Evolutionary conservation across 177 flowering plant species (phyloP).

Genomic region (Telopea speciosissima): DNA sequence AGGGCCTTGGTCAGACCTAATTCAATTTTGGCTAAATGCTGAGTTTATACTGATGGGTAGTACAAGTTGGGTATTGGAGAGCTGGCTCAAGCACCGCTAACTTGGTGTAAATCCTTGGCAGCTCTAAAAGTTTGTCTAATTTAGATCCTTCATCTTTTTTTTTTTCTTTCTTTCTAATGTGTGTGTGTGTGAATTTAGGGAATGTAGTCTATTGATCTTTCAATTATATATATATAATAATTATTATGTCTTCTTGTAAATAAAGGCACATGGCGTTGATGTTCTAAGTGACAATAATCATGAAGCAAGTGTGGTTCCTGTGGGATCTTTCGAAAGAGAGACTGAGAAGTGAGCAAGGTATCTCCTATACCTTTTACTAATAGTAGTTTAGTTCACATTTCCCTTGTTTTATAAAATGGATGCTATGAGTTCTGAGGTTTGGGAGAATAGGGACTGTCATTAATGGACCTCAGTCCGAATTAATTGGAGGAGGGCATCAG

Average conservation of each 20-base stretch:
- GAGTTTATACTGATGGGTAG: neutral
- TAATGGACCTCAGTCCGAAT: neutral
- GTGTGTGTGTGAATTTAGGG: neutral
- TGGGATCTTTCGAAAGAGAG: slow-evolving; percentile 39
- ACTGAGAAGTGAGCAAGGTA: slow-evolving; percentile 40
- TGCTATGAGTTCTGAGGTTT: neutral
- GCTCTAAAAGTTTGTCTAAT: neutral
- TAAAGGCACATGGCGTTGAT: slow-evolving; percentile 38
- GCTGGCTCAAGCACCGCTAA: no score
- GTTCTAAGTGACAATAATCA: slow-evolving; percentile 28
- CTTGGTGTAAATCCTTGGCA: neutral
- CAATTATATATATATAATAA: neutral
- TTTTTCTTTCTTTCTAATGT: no score
- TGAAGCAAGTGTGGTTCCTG: slow-evolving; percentile 41
- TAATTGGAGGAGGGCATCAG: no score
- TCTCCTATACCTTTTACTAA: neutral
- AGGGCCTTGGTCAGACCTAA: neutral
- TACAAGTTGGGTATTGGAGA: neutral
- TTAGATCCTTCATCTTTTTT: neutral
- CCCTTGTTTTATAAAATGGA: neutral
- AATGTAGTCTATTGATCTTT: neutral
- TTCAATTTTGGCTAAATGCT: neutral
- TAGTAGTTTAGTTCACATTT: neutral
- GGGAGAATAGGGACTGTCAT: neutral
- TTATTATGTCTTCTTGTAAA: neutral